Evolutionary conservation across 1,284 basidiomycete species (phyloP).

Genomic region (Marasmius tenuissimus): DNA sequence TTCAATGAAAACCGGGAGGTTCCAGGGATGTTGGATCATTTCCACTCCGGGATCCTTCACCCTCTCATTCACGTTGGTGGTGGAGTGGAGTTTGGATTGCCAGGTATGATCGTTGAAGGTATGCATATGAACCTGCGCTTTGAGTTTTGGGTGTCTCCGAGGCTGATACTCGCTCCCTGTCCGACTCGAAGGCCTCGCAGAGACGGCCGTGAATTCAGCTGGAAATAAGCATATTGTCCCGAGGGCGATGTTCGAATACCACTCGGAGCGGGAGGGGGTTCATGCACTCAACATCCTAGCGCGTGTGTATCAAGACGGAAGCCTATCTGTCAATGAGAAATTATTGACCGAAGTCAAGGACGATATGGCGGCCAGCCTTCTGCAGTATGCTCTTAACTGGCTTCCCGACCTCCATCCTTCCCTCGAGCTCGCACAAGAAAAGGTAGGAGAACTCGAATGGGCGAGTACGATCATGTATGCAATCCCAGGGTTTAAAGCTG

Average conservation of each 20-base stretch:
- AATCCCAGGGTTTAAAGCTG: slow-evolving; percentile 37
- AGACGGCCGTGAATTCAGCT: slow-evolving; percentile 37
- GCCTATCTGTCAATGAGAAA: slow-evolving; percentile 43
- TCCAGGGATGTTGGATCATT: slow-evolving; percentile 61
- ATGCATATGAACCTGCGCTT: neutral
- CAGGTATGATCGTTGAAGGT: slow-evolving; percentile 68
- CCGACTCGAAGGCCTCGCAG: slow-evolving; percentile 41
- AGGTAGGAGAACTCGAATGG: slow-evolving; percentile 49
- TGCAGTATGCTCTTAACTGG: slow-evolving; percentile 51
- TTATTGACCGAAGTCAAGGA: slow-evolving; percentile 27
- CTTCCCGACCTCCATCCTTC: slow-evolving; percentile 27
- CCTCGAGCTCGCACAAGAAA: slow-evolving; percentile 35
- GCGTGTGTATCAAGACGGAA: slow-evolving; percentile 41
- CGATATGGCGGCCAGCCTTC: slow-evolving; percentile 38
- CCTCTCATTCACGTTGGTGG: slow-evolving; percentile 66
- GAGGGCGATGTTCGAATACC: slow-evolving; percentile 25
- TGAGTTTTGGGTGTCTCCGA: neutral
- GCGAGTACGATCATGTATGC: slow-evolving; percentile 40
- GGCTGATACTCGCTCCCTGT: neutral
- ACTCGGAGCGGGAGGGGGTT: neutral
- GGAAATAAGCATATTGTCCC: slow-evolving; percentile 20
- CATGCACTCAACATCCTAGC: slow-evolving; percentile 46
- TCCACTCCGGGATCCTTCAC: slow-evolving; percentile 61
- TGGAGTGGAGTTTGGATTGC: slow-evolving; percentile 62
- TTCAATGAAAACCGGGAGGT: slow-evolving; percentile 27